Base-by-base conservation (phyloP, 2,329 filamentous ascomycete species). In the Zasmidium citrigriseum region DNA sequence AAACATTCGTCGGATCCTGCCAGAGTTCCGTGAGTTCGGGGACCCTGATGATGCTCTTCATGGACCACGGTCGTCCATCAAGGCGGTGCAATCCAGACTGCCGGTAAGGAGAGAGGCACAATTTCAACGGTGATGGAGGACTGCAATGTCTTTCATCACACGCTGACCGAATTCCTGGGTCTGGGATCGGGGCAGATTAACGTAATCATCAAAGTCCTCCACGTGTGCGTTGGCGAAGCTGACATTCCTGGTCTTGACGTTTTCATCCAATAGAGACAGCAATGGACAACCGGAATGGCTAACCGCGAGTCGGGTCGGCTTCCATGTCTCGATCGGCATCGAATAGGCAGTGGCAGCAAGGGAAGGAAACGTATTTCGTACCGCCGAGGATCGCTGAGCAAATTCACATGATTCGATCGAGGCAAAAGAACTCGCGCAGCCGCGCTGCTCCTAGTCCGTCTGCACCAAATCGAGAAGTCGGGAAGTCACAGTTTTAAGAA, bases 261-360 rank as follows among this genome's bases (percentile, higher is more conserved):
- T 7, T 14, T 34, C 7, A 7, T 34, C 34, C 34, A 41, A 49
- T 25, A 24, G 47, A 49, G 47, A 49, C 22, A 49, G 34, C 51
- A 45, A 53, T 53, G 51, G 51, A 45, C 34, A 3, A 53, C 51
- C 51, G 34, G 51, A 45, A 53, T 45, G 51, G 38, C 34, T n/a
- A 41, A 16, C 34, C 4, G 34, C 4, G 14, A 16, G 34, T 41
- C 16, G 34, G 16, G 14, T n/a, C 34, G 14, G 14, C 16, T n/a
- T 9, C 14, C 14, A 7, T 41, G 5, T n/a, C 14, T 41, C 34
- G 34, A 41, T 41, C 34, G 34, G 5, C 34, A 41, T 41, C 34
- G 34, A 41, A 41, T 41, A 41, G 34, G 34, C 34, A n/a, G 14
- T 16, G 18, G 34, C 14, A 41, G 34, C 14, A 41, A 41, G 34